Conservation (phyloP, 495 filamentous ascomycete species). For the Articulospora tetracladia region DNA sequence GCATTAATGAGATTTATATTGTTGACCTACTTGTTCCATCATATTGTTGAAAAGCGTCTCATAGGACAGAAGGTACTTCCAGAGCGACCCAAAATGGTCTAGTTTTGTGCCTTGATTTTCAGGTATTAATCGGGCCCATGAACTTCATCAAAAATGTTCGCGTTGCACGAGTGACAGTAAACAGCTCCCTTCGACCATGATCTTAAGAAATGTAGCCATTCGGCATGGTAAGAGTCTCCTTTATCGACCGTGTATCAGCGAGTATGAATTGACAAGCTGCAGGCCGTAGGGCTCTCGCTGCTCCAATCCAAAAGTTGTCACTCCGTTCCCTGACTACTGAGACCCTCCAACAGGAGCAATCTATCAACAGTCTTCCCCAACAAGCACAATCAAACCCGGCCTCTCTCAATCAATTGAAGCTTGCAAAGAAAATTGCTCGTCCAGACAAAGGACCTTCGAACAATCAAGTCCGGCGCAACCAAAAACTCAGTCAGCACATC, state of each 20-base stretch:
- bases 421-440: slow-evolving; percentile 2
- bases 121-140: not conserved
- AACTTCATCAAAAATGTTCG: slow-evolving; percentile 19
- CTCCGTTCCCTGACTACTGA: slow-evolving; percentile 24
- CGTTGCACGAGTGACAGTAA: not conserved
- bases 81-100: not conserved
- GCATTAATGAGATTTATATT: slow-evolving; percentile 4
- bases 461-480: slow-evolving; percentile 11
- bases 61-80: not conserved
- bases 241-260: not conserved
- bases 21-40: not conserved
- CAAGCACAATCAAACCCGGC: slow-evolving; percentile 19
- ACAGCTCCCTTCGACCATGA: slow-evolving; percentile 33
- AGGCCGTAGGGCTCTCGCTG: slow-evolving; percentile 45
- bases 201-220: slow-evolving; percentile 45
- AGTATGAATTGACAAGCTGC: slow-evolving; percentile 20
- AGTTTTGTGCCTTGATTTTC: not conserved
- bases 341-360: slow-evolving; percentile 12
- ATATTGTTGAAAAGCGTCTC: not conserved
- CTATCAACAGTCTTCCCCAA: slow-evolving; percentile 8
- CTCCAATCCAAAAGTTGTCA: slow-evolving; percentile 34
- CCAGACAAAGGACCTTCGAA: slow-evolving; percentile 6
- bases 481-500: slow-evolving; percentile 11
- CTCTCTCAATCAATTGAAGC: slow-evolving; percentile 16
- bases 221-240: slow-evolving; percentile 39